Base-by-base conservation (phyloP, 2,329 filamentous ascomycete species). In the Hypomyces rosellus region DNA sequence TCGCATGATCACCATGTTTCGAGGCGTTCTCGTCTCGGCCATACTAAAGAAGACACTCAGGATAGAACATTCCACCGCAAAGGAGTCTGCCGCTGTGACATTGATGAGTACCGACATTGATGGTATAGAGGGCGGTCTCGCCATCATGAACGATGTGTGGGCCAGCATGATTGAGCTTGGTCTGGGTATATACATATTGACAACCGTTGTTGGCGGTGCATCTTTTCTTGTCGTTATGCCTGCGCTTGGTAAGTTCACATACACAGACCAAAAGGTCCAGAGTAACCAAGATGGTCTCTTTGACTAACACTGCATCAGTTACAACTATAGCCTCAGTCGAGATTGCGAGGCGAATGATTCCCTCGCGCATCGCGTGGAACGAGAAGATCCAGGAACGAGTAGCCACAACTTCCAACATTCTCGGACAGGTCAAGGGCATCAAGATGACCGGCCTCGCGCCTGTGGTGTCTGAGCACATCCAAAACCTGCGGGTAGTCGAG, bases 161-260 rank as follows among this genome's bases (percentile, higher is more conserved):
- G 65, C 67, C 1, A 59, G 60, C 34, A 16, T 63, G 1, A 53
- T 71, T 36, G 52, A 58, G 43, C 30, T 55, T 25, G 54, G 20
- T 5, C 11, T 57, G 4, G 56, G 49, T 13, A 49, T 51, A 13
- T 56, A 52, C 25, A n/a, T 55, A 8, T 37, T 58, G 14, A 38
- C 45, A 5, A 48, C 33, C 6, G 22, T 47, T n/a, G 48, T 53
- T 14, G 51, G 51, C 5, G 30, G 13, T 3, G 50, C 52, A 11
- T 44, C 45, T 11, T 50, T 53, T 16, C 46, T 56, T 8, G 42
- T 53, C 5, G 79, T 78, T 85, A 90, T 90, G 51, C 88, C 88
- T 2, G 82, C 85, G 52, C 88, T 84, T n/a, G 47, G 59, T 51
- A 30, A 44, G 45, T 50, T 30, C 45, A 33, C 20, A 20, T 20